Evolutionary conservation across 495 filamentous ascomycete genomes (phyloP).

Genomic region (Amphirosellinia nigrospora): DNA sequence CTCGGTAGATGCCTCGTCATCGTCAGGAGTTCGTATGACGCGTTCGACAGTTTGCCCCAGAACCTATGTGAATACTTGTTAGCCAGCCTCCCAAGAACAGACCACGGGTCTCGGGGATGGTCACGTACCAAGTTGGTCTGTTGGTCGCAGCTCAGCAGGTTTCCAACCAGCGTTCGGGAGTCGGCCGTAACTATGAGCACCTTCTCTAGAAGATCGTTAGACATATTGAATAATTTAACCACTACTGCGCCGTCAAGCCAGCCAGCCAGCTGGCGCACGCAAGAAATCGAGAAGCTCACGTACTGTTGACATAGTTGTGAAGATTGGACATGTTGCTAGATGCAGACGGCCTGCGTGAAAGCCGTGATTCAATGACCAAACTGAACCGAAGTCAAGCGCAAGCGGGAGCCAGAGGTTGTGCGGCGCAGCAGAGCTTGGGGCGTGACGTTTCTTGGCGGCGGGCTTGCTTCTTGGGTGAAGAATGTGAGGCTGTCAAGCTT

Average conservation of each 20-base stretch:
- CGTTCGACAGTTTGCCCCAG: constrained; percentile 85
- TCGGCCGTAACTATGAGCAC: constrained; percentile 92
- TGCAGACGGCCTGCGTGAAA: not conserved
- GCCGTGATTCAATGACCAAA: not conserved
- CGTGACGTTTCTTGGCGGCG: not conserved
- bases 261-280: not conserved
- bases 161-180: constrained; percentile 85
- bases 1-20: constrained; percentile 79
- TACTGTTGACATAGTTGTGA: constrained; percentile 43
- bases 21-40: constrained; percentile 83
- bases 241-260: not conserved
- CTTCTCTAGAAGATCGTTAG: constrained; percentile 66
- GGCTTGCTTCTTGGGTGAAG: not conserved
- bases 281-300: constrained; percentile 22
- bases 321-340: constrained; percentile 40
- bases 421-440: not conserved
- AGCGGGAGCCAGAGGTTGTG: constrained; percentile 8
- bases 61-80: constrained; percentile 54
- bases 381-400: not conserved
- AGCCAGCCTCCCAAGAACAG: constrained; percentile 13
- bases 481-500: constrained; percentile 4
- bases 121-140: constrained; percentile 79
- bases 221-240: not conserved
- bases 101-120: not conserved
- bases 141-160: constrained; percentile 85